Percentiles rank a stretch among this genome's conserved stretches.
phyloP scores from a whole-genome alignment of 2,329 filamentous ascomycete genomes.

The Pestalotiopsis sp. region DNA sequence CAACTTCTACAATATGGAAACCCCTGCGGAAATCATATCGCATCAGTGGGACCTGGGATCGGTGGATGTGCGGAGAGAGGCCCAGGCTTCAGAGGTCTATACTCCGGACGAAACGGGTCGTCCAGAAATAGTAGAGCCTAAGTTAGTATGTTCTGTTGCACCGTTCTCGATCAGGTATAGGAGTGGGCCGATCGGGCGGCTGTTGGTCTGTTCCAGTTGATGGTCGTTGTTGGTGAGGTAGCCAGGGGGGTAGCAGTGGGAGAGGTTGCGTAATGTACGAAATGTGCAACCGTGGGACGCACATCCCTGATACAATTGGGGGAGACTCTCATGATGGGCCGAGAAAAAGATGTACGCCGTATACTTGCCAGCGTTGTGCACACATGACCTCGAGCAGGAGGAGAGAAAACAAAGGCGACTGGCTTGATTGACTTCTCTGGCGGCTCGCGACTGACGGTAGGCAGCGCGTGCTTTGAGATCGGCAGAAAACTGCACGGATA shows the following conservation, averaged over 20 bases:
- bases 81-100: neutral
- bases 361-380: neutral
- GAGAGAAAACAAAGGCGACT: neutral
- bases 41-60: conserved; percentile 7
- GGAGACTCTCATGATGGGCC: neutral
- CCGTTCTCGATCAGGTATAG: conserved; percentile 7
- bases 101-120: conserved; percentile 9
- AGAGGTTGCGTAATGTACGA: neutral
- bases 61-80: neutral
- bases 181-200: neutral
- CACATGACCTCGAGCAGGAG: neutral
- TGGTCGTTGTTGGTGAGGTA: neutral
- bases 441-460: neutral
- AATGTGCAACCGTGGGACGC: neutral
- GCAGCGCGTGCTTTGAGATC: neutral
- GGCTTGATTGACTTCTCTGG: neutral
- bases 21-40: neutral
- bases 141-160: conserved; percentile 2
- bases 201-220: neutral
- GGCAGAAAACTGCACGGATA: neutral
- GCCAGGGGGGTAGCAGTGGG: neutral
- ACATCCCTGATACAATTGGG: neutral
- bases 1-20: neutral
- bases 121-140: conserved; percentile 6
- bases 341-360: neutral